phyloP scores from a whole-genome alignment of 176 grass and related monocot genomes.

The Stipa capillata region DNA sequence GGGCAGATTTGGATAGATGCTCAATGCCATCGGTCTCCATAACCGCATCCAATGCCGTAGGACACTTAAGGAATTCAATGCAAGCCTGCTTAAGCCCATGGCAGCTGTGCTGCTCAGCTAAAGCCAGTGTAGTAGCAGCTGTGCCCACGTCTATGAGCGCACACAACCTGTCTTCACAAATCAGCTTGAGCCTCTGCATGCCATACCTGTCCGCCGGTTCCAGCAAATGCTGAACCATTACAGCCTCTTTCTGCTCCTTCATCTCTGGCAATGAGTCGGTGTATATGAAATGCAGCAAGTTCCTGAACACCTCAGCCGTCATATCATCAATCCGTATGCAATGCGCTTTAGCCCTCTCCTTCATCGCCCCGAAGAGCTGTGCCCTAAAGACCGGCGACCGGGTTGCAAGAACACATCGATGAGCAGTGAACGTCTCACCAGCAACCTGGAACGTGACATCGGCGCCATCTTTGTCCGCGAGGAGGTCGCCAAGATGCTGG shows the following conservation, averaged over 20 bases:
- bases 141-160: neutral
- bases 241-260: neutral
- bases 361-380: constrained; percentile 15
- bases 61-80: constrained; percentile 1
- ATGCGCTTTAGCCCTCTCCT: constrained; percentile 3
- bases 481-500: constrained; percentile 18
- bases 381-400: constrained; percentile 42
- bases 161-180: constrained; percentile 34
- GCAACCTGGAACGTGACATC: constrained; percentile 36
- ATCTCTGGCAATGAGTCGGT: neutral
- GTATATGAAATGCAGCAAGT: neutral
- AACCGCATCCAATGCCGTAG: neutral
- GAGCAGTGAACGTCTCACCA: constrained; percentile 20
- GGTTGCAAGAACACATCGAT: constrained; percentile 30
- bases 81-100: constrained; percentile 2
- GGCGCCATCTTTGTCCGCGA: neutral
- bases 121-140: neutral
- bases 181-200: constrained; percentile 28
- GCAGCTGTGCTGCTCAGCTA: constrained; percentile 20
- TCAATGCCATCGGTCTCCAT: neutral
- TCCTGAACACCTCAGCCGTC: constrained; percentile 19
- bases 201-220: constrained; percentile 42
- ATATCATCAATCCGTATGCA: constrained; percentile 35
- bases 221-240: neutral
- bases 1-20: neutral